phyloP scores from a whole-genome alignment of 768 basidiomycete genomes.

The Mrakia blollopis region DNA sequence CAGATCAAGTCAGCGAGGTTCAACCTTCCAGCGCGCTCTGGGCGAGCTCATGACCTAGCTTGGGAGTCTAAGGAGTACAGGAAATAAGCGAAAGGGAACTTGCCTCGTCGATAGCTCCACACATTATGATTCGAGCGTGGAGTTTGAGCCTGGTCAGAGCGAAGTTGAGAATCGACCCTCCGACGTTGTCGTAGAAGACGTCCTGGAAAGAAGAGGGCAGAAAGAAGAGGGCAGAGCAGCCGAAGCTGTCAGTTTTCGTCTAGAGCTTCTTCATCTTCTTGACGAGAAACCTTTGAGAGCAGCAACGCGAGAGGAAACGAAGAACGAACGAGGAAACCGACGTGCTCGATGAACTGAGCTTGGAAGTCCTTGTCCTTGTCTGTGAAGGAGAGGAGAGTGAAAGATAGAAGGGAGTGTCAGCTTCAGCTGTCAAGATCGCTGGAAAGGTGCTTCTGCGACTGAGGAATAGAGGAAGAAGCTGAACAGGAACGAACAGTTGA shows the following conservation, averaged over 20 bases:
- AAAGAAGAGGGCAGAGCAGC: not conserved
- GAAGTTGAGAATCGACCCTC: constrained; percentile 46
- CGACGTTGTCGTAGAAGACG: constrained; percentile 30
- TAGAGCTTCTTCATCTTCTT: no score
- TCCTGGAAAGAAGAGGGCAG: not conserved
- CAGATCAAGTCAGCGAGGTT: not conserved
- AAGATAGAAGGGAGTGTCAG: not conserved
- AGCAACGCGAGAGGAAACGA: not conserved
- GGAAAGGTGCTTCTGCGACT: not conserved
- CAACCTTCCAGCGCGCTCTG: no score
- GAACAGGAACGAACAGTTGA: constrained; percentile 55
- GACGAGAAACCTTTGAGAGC: not conserved
- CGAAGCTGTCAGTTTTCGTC: no score
- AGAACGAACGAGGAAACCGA: constrained; percentile 11
- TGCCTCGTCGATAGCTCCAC: constrained; percentile 23
- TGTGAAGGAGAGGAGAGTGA: not conserved
- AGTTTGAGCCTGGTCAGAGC: not conserved
- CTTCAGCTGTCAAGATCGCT: not conserved
- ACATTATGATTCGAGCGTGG: constrained; percentile 20
- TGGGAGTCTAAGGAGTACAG: not conserved
- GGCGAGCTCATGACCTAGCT: no score
- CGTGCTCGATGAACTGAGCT: constrained; percentile 60
- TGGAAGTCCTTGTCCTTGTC: constrained; percentile 49
- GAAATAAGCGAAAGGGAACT: not conserved
- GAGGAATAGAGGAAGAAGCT: not conserved